A percentile compares a stretch with the other conserved stretches of the same genome.
Evolutionary conservation across 2,329 filamentous ascomycete species (phyloP).

Genomic region (Microdochium paspali): DNA sequence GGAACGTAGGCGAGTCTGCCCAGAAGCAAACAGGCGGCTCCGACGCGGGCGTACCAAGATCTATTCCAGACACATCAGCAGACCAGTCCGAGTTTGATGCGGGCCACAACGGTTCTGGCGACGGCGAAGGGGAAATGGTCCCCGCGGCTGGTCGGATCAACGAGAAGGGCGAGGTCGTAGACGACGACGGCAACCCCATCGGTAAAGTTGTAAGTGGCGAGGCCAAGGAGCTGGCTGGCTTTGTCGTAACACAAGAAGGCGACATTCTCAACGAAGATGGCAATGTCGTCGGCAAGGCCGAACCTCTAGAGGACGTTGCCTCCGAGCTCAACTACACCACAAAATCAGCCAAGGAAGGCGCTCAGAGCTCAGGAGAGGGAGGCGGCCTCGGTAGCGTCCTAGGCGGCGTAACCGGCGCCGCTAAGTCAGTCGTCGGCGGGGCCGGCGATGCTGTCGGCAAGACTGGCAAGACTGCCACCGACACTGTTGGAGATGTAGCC

Average conservation of each 20-base stretch:
- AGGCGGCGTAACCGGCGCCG: slow-evolving; percentile 12
- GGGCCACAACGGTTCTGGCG: slow-evolving; percentile 8
- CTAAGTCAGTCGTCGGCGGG: slow-evolving; percentile 10
- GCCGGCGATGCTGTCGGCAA: slow-evolving; percentile 12
- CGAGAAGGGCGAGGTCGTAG: slow-evolving; percentile 44
- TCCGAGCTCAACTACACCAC: slow-evolving; percentile 21
- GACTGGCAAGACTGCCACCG: slow-evolving; percentile 11
- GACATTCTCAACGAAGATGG: slow-evolving; percentile 22
- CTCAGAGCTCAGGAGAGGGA: background rate
- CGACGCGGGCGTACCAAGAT: slow-evolving; percentile 10
- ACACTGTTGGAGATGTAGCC: slow-evolving; percentile 11
- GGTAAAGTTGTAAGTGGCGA: slow-evolving; percentile 26
- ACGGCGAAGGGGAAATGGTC: slow-evolving; percentile 22
- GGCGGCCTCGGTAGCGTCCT: slow-evolving; percentile 10
- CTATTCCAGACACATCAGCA: slow-evolving; percentile 9
- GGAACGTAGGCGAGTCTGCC: background rate
- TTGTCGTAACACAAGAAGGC: slow-evolving; percentile 24
- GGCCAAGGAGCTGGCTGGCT: slow-evolving; percentile 16
- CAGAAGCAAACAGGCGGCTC: background rate
- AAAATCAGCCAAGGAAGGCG: slow-evolving; percentile 9
- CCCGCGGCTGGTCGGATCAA: slow-evolving; percentile 32
- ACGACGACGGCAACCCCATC: slow-evolving; percentile 40
- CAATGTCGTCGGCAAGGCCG: slow-evolving; percentile 19
- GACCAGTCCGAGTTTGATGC: slow-evolving; percentile 11
- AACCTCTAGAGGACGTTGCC: slow-evolving; percentile 19